phyloP scores from a whole-genome alignment of 2,329 filamentous ascomycete genomes.

The Curvularia lunata region DNA sequence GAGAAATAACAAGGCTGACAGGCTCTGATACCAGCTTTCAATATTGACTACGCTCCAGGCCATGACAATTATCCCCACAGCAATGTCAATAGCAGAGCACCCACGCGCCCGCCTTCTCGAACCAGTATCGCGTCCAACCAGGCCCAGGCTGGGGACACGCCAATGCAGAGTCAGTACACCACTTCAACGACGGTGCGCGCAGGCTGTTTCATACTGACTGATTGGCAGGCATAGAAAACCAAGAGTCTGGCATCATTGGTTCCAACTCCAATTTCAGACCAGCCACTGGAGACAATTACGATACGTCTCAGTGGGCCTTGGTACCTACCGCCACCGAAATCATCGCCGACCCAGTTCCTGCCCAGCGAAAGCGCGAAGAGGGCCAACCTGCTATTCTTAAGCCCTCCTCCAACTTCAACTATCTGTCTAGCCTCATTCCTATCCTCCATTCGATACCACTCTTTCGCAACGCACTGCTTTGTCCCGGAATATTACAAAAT shows the following conservation, averaged over 20 bases:
- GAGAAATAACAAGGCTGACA: conserved; percentile 25
- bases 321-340: conserved; percentile 58
- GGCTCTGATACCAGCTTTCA: conserved; percentile 35
- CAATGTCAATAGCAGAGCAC: conserved; percentile 41
- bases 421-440: conserved; percentile 64
- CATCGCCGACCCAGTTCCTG: conserved; percentile 60
- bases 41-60: conserved; percentile 43
- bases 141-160: conserved; percentile 39
- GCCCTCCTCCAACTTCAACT: conserved; percentile 59
- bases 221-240: conserved; percentile 46
- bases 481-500: conserved; percentile 52
- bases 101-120: conserved; percentile 46
- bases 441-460: conserved; percentile 68
- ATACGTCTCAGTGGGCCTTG: conserved; percentile 62
- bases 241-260: conserved; percentile 62
- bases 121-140: conserved; percentile 41
- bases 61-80: conserved; percentile 43
- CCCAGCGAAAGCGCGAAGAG: conserved; percentile 54
- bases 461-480: conserved; percentile 63
- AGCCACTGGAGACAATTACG: conserved; percentile 62
- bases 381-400: conserved; percentile 65
- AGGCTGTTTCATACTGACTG: conserved; percentile 21
- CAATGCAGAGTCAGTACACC: conserved; percentile 41
- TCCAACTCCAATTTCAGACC: conserved; percentile 58
- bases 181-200: background rate